Percentiles rank a stretch among this genome's conserved stretches.
Conservation (phyloP, 345 rosid genomes). For the Conringia planisiliqua region DNA sequence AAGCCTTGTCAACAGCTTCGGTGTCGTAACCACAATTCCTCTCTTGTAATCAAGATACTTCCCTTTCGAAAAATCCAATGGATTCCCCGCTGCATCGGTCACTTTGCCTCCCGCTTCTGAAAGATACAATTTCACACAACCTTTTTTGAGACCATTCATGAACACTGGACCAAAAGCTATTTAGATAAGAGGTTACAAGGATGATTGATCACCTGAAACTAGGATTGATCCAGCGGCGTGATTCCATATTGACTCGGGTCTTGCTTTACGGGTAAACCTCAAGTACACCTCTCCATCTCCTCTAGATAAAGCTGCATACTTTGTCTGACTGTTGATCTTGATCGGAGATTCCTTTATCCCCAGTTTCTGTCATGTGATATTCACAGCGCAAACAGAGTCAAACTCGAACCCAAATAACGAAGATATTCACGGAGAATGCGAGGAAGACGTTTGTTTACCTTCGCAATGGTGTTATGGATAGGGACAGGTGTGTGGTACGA, state of each 20-base stretch:
- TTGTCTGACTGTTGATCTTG: conserved; percentile 91
- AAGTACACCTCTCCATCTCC: conserved; percentile 93
- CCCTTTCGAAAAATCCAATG: conserved; percentile 79
- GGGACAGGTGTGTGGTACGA: conserved; percentile 89
- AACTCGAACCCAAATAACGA: background rate
- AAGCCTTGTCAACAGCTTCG: conserved; percentile 72
- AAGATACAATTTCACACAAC: conserved; percentile 8
- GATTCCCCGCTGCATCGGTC: conserved; percentile 65
- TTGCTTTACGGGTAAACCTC: conserved; percentile 76
- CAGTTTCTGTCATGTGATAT: conserved; percentile 52
- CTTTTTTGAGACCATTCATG: background rate
- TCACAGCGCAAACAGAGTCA: background rate
- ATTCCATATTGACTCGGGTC: conserved; percentile 95
- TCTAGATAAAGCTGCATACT: conserved; percentile 87
- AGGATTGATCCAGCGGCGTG: conserved; percentile 94
- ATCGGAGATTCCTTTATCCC: conserved; percentile 88
- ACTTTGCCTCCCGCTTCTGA: conserved; percentile 90
- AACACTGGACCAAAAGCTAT: background rate
- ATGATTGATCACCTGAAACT: conserved; percentile 55
- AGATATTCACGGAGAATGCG: background rate
- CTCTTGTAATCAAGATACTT: conserved; percentile 60
- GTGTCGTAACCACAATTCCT: conserved; percentile 79
- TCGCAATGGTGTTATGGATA: conserved; percentile 68
- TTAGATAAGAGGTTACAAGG: background rate
- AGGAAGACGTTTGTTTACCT: conserved; percentile 33